Conservation (phyloP, 2,329 filamentous ascomycete genomes). For the Penicillium psychrosexuale region DNA sequence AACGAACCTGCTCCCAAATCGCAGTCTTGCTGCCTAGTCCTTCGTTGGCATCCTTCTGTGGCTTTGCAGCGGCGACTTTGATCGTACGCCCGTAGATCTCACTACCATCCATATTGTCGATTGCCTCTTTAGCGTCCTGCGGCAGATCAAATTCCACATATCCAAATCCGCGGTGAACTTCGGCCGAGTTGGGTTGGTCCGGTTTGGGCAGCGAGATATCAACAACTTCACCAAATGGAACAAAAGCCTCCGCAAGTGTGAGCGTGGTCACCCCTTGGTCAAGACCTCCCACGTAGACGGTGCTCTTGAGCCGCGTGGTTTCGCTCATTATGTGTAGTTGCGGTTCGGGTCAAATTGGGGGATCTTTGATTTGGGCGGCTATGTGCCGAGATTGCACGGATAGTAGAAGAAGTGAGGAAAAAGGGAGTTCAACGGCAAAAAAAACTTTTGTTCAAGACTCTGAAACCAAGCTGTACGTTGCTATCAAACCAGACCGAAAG, state of each 20-base stretch:
- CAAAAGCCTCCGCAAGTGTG: constrained; percentile 83
- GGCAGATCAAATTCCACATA: constrained; percentile 91
- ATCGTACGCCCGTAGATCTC: constrained; percentile 91
- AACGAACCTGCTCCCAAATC: constrained; percentile 88
- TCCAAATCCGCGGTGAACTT: constrained; percentile 86
- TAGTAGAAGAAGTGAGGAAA: not conserved
- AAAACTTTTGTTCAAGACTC: not conserved
- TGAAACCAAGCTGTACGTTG: constrained; percentile 4
- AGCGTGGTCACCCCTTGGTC: constrained; percentile 71
- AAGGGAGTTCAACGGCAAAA: not conserved
- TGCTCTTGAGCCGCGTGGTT: constrained; percentile 77
- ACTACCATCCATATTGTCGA: constrained; percentile 98
- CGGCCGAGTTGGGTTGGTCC: constrained; percentile 72
- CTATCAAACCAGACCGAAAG: constrained; percentile 13
- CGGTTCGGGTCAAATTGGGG: not conserved
- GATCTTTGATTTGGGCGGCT: not conserved
- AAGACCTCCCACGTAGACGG: constrained; percentile 87
- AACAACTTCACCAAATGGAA: constrained; percentile 93
- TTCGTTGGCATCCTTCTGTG: constrained; percentile 82
- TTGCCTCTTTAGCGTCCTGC: constrained; percentile 86
- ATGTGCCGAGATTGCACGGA: not conserved
- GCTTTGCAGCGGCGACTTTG: constrained; percentile 87
- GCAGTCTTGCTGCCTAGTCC: constrained; percentile 90
- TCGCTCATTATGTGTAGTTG: constrained; percentile 66
- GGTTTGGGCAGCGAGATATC: constrained; percentile 88